Percentiles rank a stretch among this genome's conserved stretches.
phyloP scores from a whole-genome alignment of 352 stramenopile species.

The Phytophthora vignae region DNA sequence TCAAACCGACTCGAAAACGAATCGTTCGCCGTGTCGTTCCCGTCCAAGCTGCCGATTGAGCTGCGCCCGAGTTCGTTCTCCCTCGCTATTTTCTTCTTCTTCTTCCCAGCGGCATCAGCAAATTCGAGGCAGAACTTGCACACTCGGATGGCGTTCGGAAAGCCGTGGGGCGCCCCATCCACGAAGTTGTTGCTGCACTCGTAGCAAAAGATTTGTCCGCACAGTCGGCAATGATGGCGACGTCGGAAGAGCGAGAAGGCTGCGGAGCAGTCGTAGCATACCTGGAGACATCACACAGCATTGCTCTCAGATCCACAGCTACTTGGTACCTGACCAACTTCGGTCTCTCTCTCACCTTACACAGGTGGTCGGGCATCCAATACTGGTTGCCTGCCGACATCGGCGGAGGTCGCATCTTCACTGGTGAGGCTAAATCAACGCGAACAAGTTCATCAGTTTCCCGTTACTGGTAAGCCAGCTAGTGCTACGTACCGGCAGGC shows the following conservation, averaged over 20 bases:
- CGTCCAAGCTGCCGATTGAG: slow-evolving; percentile 33
- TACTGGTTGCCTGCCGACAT: slow-evolving; percentile 66
- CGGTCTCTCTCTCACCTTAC: slow-evolving; percentile 57
- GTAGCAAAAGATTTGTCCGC: slow-evolving; percentile 88
- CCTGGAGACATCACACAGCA: slow-evolving; percentile 37
- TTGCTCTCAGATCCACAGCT: neutral
- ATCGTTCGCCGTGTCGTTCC: slow-evolving; percentile 23
- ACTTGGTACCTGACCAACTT: no score
- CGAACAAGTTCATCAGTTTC: slow-evolving; percentile 6
- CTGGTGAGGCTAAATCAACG: slow-evolving; percentile 26
- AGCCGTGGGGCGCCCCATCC: slow-evolving; percentile 63
- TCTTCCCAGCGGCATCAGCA: slow-evolving; percentile 49
- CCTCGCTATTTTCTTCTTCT: slow-evolving; percentile 13
- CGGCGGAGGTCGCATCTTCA: slow-evolving; percentile 42
- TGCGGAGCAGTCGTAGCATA: slow-evolving; percentile 84
- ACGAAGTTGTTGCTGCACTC: slow-evolving; percentile 86
- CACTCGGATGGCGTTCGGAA: slow-evolving; percentile 66
- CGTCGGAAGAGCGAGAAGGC: slow-evolving; percentile 86
- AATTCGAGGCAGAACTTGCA: slow-evolving; percentile 81
- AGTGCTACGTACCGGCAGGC: slow-evolving; percentile 18
- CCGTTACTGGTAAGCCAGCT: neutral
- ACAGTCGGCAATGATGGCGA: slow-evolving; percentile 89
- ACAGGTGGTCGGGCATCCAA: slow-evolving; percentile 89
- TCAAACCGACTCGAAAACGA: slow-evolving; percentile 36
- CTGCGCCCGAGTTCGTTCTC: slow-evolving; percentile 24